Percentiles rank a stretch among this genome's conserved stretches.
These are phyloP conservation scores for Vanilla planifolia DNA, from an alignment of 106 monocot genomes.

Conservation along the genomic window DNA sequence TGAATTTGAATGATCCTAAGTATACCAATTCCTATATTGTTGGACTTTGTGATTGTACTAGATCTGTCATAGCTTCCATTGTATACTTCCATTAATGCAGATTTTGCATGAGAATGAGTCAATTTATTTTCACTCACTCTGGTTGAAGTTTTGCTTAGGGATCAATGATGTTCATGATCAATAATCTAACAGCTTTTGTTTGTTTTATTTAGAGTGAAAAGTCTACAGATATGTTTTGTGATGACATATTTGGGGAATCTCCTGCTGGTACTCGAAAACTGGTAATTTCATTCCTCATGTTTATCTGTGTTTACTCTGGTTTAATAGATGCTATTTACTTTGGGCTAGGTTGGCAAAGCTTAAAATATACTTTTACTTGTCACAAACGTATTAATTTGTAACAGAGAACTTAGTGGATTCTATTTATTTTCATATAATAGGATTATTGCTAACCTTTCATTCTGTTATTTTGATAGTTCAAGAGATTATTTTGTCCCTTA, in stretches of 20 bases:
- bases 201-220: conserved; percentile 56
- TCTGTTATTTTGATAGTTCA: no score
- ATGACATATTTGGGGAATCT: conserved; percentile 96
- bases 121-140: neutral
- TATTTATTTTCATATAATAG: no score
- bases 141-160: neutral
- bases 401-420: no score
- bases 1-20: neutral
- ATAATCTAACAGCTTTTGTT: neutral
- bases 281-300: conserved; percentile 29
- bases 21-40: neutral
- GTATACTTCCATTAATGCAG: neutral
- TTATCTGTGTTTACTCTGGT: neutral
- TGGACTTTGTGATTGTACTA: neutral
- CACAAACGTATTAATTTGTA: no score
- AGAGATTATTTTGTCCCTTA: no score
- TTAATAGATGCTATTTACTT: no score
- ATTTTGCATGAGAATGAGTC: neutral
- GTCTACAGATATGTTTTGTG: conserved; percentile 91
- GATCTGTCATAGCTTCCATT: no score
- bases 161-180: neutral
- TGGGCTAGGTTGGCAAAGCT: no score
- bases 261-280: conserved; percentile 62
- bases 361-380: no score
- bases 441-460: no score